Conservation (phyloP, 2,329 filamentous ascomycete species). For the Xylariales sp. region DNA sequence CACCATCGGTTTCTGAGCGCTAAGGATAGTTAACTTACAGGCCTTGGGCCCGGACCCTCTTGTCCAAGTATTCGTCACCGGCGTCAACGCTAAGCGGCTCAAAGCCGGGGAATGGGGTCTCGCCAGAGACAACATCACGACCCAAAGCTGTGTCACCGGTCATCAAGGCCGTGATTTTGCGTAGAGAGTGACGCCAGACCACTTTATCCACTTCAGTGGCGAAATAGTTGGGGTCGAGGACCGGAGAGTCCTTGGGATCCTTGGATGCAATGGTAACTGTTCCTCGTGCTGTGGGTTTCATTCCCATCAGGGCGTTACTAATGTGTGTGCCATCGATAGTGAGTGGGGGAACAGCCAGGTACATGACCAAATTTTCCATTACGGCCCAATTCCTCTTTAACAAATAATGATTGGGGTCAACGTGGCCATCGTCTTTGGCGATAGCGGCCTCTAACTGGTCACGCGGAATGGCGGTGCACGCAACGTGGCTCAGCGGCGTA, state of each 20-base stretch:
- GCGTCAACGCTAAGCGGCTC: constrained; percentile 32
- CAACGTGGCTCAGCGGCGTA: constrained; percentile 37
- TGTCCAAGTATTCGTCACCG: constrained; percentile 40
- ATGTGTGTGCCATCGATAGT: constrained; percentile 38
- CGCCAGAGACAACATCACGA: constrained; percentile 31
- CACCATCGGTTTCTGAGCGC: too few relatives aligned
- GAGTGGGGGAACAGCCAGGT: constrained; percentile 31
- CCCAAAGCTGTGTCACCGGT: constrained; percentile 39
- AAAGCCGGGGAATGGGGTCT: constrained; percentile 31
- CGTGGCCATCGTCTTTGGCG: constrained; percentile 42
- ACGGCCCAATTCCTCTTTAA: constrained; percentile 40
- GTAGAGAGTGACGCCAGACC: constrained; percentile 39
- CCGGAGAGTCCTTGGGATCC: constrained; percentile 35
- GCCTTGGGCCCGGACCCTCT: constrained; percentile 30
- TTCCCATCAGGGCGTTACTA: constrained; percentile 34
- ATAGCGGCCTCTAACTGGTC: constrained; percentile 37
- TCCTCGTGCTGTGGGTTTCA: constrained; percentile 42
- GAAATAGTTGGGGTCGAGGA: constrained; percentile 43
- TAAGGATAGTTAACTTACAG: too few relatives aligned
- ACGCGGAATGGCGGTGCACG: constrained; percentile 33
- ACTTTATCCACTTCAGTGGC: constrained; percentile 41
- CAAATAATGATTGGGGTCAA: constrained; percentile 36
- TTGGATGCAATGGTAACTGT: constrained; percentile 39
- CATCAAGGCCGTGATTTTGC: constrained; percentile 33
- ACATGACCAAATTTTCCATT: constrained; percentile 45